phyloP scores from a whole-genome alignment of 139 green algal genomes.

The Chlorella sp. region DNA sequence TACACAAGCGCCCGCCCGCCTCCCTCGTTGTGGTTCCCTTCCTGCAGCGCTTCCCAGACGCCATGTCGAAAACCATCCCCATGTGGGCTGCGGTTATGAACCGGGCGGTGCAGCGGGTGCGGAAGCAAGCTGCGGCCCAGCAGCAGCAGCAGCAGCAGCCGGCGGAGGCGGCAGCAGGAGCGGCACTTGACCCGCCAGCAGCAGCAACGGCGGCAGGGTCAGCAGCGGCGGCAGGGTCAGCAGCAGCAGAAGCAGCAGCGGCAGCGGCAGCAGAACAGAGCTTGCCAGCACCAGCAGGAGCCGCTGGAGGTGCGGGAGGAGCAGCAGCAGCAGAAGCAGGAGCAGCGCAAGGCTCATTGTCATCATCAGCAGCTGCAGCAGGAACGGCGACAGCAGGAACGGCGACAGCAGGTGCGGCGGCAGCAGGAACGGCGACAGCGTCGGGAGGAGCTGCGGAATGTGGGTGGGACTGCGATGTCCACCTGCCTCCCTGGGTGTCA shows the following conservation, averaged over 20 bases:
- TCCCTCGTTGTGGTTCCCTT: not conserved
- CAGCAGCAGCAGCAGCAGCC: not conserved
- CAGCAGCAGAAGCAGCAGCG: not conserved
- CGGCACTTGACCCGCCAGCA: not conserved
- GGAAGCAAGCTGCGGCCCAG: slow-evolving; percentile 23
- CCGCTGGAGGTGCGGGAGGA: too few species aligned
- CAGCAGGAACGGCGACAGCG: slow-evolving; percentile 15
- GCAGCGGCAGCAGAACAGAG: slow-evolving; percentile 15
- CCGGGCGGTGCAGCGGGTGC: slow-evolving; percentile 60
- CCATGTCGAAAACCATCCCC: slow-evolving; percentile 94
- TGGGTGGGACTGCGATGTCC: slow-evolving; percentile 61
- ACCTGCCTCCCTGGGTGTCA: slow-evolving; percentile 90
- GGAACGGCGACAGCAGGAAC: not conserved
- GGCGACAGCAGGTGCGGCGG: slow-evolving; percentile 25
- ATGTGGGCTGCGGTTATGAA: slow-evolving; percentile 94
- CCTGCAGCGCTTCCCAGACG: slow-evolving; percentile 71
- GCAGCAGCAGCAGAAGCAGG: not conserved
- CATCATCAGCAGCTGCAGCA: not conserved
- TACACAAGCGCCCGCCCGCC: too few species aligned
- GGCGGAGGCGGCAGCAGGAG: not conserved
- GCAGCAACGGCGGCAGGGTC: not conserved
- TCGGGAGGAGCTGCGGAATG: not conserved
- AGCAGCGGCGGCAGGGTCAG: not conserved
- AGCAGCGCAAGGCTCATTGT: not conserved
- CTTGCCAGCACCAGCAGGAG: slow-evolving; percentile 3